Base-by-base conservation (phyloP, 257 asterid species). In the Solanum piurae region DNA sequence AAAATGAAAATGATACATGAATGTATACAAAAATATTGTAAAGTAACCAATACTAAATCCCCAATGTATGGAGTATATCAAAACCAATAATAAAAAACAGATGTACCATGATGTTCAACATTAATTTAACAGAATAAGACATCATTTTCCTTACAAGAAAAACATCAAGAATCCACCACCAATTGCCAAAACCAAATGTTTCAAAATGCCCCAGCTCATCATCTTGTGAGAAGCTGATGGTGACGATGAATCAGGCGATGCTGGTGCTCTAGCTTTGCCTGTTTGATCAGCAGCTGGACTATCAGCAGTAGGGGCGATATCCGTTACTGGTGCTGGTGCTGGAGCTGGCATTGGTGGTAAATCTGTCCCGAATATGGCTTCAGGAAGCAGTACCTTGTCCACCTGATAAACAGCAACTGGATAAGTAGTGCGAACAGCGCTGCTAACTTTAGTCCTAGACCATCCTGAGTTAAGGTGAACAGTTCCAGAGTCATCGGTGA, bases 301-400 rank as follows among this genome's bases (percentile, higher is more conserved):
- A 90, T 94, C 95, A 7, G 96, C 98, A 33, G 89, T 87, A 1
- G 95, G 95, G 1, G 94, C 88, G 9, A 86, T 76, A 36, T 88
- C 85, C n/a, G 8, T 82, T 82, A 16, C 97, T 1, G 97, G 99
- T 49, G 96, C 90, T 0, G 98, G 99, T 9, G 97, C 93, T 0
- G 99, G 99, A 12, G 98, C 96, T 1, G 98, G 93, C 27, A 88
- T 91, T n/a, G 99, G 99, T 7, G 99, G 99, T 14, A 96, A 91
- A 66, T 94, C 94, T 1, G 98, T 95, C 77, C 99, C 99, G 31
- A 95, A 96, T 75, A 96, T 94, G 1, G 97, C 98, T 77, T 90
- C 94, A 0, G 99, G 98, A 83, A 95, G 93, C 23, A 96, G 92
- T 10, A 96, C 98, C 74, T 58, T 89, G 36, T 95, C 96, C 12